phyloP scores from a whole-genome alignment of 495 filamentous ascomycete species.

The Penicillium parvum region DNA sequence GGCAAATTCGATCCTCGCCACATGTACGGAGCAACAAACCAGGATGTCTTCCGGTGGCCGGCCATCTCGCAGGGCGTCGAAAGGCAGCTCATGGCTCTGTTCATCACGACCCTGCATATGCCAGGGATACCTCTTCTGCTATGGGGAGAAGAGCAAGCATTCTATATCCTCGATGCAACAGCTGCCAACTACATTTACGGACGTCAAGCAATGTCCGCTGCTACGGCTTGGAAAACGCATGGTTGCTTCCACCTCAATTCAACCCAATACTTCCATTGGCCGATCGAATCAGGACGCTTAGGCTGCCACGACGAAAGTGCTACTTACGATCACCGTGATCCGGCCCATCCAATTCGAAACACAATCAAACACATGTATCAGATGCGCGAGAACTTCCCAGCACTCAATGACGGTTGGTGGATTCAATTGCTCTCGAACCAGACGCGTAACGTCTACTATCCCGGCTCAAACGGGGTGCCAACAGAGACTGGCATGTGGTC shows the following conservation, averaged over 20 bases:
- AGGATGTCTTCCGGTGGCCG: conserved; percentile 75
- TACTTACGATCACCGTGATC: conserved; percentile 65
- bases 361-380: conserved; percentile 65
- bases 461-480: conserved; percentile 48
- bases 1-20: conserved; percentile 67
- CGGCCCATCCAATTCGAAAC: conserved; percentile 61
- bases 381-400: conserved; percentile 54
- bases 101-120: conserved; percentile 60
- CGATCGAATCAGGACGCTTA: conserved; percentile 48
- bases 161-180: conserved; percentile 64
- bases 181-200: conserved; percentile 69
- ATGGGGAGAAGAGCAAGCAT: conserved; percentile 70
- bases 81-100: conserved; percentile 56
- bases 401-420: conserved; percentile 61
- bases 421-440: conserved; percentile 59
- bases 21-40: conserved; percentile 66
- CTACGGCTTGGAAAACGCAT: conserved; percentile 64
- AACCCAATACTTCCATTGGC: conserved; percentile 56
- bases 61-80: conserved; percentile 59
- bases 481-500: conserved; percentile 70
- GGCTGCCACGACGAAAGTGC: conserved; percentile 58
- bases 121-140: conserved; percentile 62
- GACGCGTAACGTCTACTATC: conserved; percentile 47
- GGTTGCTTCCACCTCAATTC: conserved; percentile 59
- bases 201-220: conserved; percentile 61